A percentile compares a stretch with the other conserved stretches of the same genome.
These are phyloP conservation scores for Triticum urartu DNA, from an alignment of 176 grass and related monocot species.

Conservation along the genomic window DNA sequence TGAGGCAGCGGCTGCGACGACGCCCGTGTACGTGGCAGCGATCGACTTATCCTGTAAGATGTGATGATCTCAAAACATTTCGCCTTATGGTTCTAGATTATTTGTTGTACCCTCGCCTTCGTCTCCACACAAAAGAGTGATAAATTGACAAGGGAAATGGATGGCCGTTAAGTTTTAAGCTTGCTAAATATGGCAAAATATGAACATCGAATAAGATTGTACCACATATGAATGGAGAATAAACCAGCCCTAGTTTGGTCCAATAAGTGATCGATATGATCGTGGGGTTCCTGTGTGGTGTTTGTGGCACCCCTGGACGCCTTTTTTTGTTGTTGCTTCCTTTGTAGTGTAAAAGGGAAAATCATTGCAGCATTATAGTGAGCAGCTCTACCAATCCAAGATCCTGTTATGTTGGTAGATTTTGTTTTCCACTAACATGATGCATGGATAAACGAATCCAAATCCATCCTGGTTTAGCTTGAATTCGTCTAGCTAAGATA, in stretches of 20 bases:
- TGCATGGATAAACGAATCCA: background rate
- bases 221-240: background rate
- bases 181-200: constrained; percentile 10
- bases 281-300: background rate
- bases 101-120: background rate
- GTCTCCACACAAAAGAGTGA: background rate
- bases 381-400: background rate
- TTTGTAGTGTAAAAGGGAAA: constrained; percentile 11
- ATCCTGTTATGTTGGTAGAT: background rate
- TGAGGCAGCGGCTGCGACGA: constrained; percentile 36
- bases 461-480: background rate
- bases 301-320: background rate
- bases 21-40: constrained; percentile 79
- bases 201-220: background rate
- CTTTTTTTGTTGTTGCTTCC: background rate
- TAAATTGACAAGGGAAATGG: background rate
- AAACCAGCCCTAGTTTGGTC: background rate
- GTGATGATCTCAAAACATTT: background rate
- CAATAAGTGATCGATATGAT: background rate
- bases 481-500: background rate
- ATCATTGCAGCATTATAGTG: background rate
- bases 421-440: background rate
- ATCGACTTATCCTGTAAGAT: constrained; percentile 89
- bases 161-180: background rate
- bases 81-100: background rate